Conservation (phyloP, 2,329 filamentous ascomycete species). For the Calonectria leucothoes region DNA sequence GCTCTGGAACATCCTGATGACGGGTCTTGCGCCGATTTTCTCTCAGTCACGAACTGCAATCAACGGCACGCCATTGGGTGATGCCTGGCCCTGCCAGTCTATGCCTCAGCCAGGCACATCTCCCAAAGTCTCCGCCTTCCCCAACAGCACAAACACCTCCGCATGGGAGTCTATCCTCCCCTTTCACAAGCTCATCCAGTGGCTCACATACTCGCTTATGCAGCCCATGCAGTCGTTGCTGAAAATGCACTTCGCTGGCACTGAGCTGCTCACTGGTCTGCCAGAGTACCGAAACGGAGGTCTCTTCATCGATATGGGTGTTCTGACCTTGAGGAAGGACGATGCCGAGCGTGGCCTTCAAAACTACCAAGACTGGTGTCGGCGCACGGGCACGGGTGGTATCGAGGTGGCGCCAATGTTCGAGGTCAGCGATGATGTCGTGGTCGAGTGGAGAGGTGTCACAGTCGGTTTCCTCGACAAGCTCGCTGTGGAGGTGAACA, state of each 20-base stretch:
- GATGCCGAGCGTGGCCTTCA: slow-evolving; percentile 78
- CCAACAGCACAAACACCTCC: slow-evolving; percentile 36
- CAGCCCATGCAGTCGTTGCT: slow-evolving; percentile 87
- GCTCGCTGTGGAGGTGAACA: slow-evolving; percentile 66
- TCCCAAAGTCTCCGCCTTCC: slow-evolving; percentile 39
- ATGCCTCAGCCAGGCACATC: slow-evolving; percentile 74
- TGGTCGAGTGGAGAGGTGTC: slow-evolving; percentile 74
- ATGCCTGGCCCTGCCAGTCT: slow-evolving; percentile 90
- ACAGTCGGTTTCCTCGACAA: slow-evolving; percentile 71
- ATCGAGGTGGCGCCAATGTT: slow-evolving; percentile 69
- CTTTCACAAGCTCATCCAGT: slow-evolving; percentile 95
- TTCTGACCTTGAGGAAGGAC: slow-evolving; percentile 78
- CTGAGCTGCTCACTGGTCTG: slow-evolving; percentile 85
- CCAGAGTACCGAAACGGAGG: slow-evolving; percentile 95
- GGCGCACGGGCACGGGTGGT: slow-evolving; percentile 74
- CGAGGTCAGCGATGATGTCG: slow-evolving; percentile 68
- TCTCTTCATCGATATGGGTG: slow-evolving; percentile 85
- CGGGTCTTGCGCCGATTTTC: slow-evolving; percentile 89
- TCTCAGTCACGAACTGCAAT: slow-evolving; percentile 86
- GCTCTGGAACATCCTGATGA: slow-evolving; percentile 91
- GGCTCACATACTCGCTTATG: slow-evolving; percentile 95
- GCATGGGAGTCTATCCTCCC: slow-evolving; percentile 84
- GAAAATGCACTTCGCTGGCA: slow-evolving; percentile 82
- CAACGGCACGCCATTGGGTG: slow-evolving; percentile 87
- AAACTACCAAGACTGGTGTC: slow-evolving; percentile 72